These are phyloP conservation scores for Blastobotrys capitulatus DNA, from an alignment of 1,139 yeast species.

Conservation along the genomic window DNA sequence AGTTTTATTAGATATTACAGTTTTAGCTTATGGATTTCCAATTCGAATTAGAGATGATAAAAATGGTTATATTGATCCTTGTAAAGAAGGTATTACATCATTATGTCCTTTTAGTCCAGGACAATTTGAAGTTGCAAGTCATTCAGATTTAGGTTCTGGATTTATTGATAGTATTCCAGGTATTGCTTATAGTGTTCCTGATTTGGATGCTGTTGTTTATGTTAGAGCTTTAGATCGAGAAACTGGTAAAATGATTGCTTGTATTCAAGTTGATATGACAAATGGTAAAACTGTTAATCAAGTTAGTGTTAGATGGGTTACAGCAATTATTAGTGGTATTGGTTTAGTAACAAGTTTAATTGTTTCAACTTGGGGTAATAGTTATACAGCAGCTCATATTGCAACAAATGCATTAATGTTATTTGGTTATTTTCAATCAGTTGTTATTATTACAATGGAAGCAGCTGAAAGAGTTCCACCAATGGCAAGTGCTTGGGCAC, in stretches of 20 bases:
- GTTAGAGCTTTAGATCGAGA: conserved; percentile 51
- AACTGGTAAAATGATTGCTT: conserved; percentile 54
- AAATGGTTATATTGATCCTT: conserved; percentile 56
- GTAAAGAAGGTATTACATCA: conserved; percentile 45
- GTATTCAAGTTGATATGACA: conserved; percentile 78
- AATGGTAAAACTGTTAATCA: conserved; percentile 94
- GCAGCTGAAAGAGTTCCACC: conserved; percentile 94
- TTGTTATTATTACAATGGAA: conserved; percentile 92
- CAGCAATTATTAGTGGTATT: conserved; percentile 87
- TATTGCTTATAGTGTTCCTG: conserved; percentile 86
- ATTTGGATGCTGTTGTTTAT: conserved; percentile 86
- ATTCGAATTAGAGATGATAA: conserved; percentile 27
- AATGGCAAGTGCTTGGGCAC: conserved; percentile 96
- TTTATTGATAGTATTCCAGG: conserved; percentile 61
- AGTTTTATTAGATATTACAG: conserved; percentile 60
- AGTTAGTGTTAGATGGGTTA: conserved; percentile 93
- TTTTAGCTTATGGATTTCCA: conserved; percentile 79
- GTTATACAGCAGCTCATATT: conserved; percentile 92
- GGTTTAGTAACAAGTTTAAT: conserved; percentile 86
- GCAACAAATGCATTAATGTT: conserved; percentile 91
- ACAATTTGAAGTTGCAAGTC: conserved; percentile 64
- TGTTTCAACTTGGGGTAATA: conserved; percentile 83
- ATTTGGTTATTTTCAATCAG: conserved; percentile 87
- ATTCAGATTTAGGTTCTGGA: conserved; percentile 41
- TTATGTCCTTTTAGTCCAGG: conserved; percentile 86